A percentile compares a stretch with the other conserved stretches of the same genome.
Evolutionary conservation across 371 early-diverging fungal species (phyloP).

Genomic region (Mortierella sp.): DNA sequence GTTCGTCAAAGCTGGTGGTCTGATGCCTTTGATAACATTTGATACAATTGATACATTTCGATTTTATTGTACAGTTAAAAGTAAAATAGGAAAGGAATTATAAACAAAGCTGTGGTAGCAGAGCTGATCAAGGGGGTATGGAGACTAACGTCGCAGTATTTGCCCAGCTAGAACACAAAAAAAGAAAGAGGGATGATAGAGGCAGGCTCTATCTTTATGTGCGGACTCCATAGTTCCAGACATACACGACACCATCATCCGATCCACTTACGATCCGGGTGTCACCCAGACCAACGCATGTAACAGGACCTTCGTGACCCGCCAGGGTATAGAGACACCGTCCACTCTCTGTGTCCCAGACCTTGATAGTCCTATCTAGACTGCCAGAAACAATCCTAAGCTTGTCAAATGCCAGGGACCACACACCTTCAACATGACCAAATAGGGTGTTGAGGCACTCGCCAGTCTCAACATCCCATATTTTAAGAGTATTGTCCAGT

Average conservation of each 20-base stretch:
- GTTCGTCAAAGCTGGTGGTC: no score
- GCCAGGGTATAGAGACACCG: constrained; percentile 80
- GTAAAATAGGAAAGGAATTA: neutral
- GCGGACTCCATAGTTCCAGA: constrained; percentile 80
- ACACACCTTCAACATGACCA: constrained; percentile 95
- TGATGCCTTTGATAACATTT: no score
- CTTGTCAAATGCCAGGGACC: constrained; percentile 89
- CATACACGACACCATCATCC: constrained; percentile 84
- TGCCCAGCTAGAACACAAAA: neutral
- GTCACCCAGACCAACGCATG: constrained; percentile 85
- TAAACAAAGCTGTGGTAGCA: no score
- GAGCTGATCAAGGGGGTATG: neutral
- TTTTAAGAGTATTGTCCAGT: constrained; percentile 91
- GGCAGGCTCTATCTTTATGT: neutral
- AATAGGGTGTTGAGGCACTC: constrained; percentile 85
- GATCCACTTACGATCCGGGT: constrained; percentile 88
- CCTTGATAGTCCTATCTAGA: constrained; percentile 89
- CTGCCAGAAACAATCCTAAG: constrained; percentile 93
- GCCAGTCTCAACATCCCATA: constrained; percentile 87
- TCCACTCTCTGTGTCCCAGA: constrained; percentile 96
- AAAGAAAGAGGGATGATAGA: neutral
- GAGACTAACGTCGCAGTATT: neutral
- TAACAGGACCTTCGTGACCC: constrained; percentile 79
- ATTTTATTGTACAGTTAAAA: no score
- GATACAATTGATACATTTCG: no score